A percentile compares a stretch with the other conserved stretches of the same genome.
These are phyloP conservation scores for Debaryomyces sp. DNA, from an alignment of 1,139 yeast species.

Conservation along the genomic window DNA sequence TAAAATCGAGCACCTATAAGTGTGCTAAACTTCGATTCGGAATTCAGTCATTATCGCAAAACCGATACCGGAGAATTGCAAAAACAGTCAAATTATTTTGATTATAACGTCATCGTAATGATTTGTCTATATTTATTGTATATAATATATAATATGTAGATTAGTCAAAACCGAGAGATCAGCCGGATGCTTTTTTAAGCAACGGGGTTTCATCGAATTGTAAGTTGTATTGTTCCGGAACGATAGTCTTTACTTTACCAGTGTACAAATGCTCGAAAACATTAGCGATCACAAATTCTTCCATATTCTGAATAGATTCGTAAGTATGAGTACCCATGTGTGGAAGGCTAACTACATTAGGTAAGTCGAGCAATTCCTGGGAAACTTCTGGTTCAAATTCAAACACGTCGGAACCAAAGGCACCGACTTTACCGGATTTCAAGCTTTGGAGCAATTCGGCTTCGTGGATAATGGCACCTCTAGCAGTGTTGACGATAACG, in stretches of 20 bases:
- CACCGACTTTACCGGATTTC: conserved; percentile 68
- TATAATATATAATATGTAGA: not conserved
- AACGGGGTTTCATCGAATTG: conserved; percentile 6
- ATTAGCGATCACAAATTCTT: conserved; percentile 54
- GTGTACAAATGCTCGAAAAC: conserved; percentile 46
- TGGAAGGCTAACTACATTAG: conserved; percentile 68
- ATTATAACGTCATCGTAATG: not conserved
- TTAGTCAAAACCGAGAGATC: not conserved
- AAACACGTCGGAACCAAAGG: conserved; percentile 82
- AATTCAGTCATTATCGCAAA: not conserved
- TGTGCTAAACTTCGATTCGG: not conserved
- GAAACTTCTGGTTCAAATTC: conserved; percentile 79
- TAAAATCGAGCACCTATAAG: not conserved
- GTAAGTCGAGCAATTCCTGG: conserved; percentile 54
- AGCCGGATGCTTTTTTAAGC: not conserved
- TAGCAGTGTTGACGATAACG: conserved; percentile 66
- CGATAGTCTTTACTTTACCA: conserved; percentile 66
- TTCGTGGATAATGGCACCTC: conserved; percentile 78
- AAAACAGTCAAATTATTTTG: not conserved
- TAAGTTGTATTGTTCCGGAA: conserved; percentile 58
- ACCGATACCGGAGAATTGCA: conserved; percentile 7
- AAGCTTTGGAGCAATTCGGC: conserved; percentile 60
- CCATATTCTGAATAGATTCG: conserved; percentile 62
- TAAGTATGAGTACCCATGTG: conserved; percentile 81
- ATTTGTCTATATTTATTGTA: not conserved